These are phyloP conservation scores for Yamadazyma kanchanaburiensis DNA, from an alignment of 1,139 yeast species.

Conservation along the genomic window DNA sequence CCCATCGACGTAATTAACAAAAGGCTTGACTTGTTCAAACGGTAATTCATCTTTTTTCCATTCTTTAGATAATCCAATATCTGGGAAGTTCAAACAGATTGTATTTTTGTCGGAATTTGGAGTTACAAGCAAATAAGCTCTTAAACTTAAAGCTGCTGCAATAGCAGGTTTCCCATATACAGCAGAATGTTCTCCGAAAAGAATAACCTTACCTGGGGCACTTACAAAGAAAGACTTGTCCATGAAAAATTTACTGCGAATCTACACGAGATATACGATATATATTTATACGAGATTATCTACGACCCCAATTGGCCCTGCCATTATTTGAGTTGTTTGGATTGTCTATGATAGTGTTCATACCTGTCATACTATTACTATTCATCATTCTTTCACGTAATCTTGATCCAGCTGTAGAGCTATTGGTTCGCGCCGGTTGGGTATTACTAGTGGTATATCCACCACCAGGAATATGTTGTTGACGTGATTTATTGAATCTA, in stretches of 20 bases:
- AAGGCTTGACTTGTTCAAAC: slow-evolving; percentile 42
- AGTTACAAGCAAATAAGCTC: slow-evolving; percentile 73
- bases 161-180: slow-evolving; percentile 91
- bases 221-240: slow-evolving; percentile 63
- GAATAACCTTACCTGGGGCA: slow-evolving; percentile 95
- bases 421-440: slow-evolving; percentile 24
- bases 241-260: slow-evolving; percentile 3
- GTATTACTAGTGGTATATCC: slow-evolving; percentile 25
- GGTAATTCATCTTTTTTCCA: slow-evolving; percentile 67
- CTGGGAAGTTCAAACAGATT: slow-evolving; percentile 76
- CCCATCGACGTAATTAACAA: slow-evolving; percentile 17
- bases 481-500: slow-evolving; percentile 43
- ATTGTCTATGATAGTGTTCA: not conserved
- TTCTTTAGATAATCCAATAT: slow-evolving; percentile 58
- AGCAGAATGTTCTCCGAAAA: slow-evolving; percentile 97
- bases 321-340: slow-evolving; percentile 5
- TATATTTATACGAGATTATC: slow-evolving; percentile 1
- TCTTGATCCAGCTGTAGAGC: slow-evolving; percentile 30
- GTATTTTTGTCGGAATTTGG: slow-evolving; percentile 32
- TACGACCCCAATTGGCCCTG: slow-evolving; percentile 30
- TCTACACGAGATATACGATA: not conserved
- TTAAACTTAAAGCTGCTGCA: slow-evolving; percentile 79
- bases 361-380: slow-evolving; percentile 14
- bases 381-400: slow-evolving; percentile 38
- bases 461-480: slow-evolving; percentile 36